These are phyloP conservation scores for Colletotrichum filicis DNA, from an alignment of 2,329 filamentous ascomycete genomes.

Conservation along the genomic window DNA sequence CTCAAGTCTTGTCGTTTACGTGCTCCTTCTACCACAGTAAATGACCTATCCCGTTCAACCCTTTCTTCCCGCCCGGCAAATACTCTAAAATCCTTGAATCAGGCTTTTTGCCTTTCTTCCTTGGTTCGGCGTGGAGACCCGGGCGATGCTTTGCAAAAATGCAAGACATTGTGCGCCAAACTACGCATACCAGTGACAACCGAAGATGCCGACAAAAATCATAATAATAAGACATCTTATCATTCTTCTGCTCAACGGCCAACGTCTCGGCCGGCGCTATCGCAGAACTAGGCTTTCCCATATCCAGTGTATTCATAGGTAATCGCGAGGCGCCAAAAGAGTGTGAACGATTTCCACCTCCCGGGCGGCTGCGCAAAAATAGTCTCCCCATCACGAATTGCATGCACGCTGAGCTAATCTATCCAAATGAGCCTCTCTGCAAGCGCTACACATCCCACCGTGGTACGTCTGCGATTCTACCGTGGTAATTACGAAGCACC, in stretches of 20 bases:
- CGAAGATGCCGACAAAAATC: background rate
- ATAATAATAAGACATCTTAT: background rate
- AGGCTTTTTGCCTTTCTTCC: background rate
- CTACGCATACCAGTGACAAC: background rate
- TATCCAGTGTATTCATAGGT: background rate
- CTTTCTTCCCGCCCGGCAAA: background rate
- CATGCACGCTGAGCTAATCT: slow-evolving; percentile 3
- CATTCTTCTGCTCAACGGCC: background rate
- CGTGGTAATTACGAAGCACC: background rate
- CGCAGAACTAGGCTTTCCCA: background rate
- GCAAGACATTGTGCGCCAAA: background rate
- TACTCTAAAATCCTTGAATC: background rate
- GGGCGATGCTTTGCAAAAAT: background rate
- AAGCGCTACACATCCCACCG: background rate
- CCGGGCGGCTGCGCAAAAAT: background rate
- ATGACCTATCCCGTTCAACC: background rate
- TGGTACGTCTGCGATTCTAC: background rate
- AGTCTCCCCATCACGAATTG: background rate
- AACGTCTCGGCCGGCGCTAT: background rate
- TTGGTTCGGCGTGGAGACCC: background rate
- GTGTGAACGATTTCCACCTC: background rate
- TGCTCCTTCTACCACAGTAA: background rate
- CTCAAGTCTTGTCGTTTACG: slow-evolving; percentile 4
- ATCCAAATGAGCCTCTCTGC: background rate
- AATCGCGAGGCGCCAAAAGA: background rate